These are phyloP conservation scores for Penicillium sp. DNA, from an alignment of 2,329 filamentous ascomycete genomes.

Conservation along the genomic window DNA sequence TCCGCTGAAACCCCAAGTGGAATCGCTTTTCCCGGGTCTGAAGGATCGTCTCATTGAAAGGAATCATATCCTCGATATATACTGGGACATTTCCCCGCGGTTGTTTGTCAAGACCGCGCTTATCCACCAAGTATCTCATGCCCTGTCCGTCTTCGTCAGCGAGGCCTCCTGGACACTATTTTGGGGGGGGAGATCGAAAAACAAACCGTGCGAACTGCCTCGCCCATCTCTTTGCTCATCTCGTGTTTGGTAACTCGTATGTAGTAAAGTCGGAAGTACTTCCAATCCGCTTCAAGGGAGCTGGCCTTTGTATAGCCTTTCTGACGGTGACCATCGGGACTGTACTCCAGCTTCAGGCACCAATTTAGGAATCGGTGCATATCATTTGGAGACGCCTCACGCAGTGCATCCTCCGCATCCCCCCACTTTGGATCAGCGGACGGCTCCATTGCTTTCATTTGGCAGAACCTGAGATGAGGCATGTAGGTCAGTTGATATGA, in stretches of 20 bases:
- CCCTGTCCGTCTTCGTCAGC: conserved; percentile 12
- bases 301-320: conserved; percentile 19
- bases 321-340: conserved; percentile 8
- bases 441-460: conserved; percentile 17
- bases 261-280: conserved; percentile 25
- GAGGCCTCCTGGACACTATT: conserved; percentile 4
- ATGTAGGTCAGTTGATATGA: conserved; percentile 7
- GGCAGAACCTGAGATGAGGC: conserved; percentile 17
- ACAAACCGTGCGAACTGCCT: conserved; percentile 16
- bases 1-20: conserved; percentile 19
- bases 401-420: conserved; percentile 16
- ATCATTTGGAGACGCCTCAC: conserved; percentile 17
- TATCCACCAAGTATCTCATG: conserved; percentile 18
- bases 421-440: conserved; percentile 18
- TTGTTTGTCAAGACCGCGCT: conserved; percentile 17
- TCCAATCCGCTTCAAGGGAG: conserved; percentile 21
- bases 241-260: conserved; percentile 9
- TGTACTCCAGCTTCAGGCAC: conserved; percentile 20
- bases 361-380: conserved; percentile 25
- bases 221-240: conserved; percentile 19
- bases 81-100: conserved; percentile 15
- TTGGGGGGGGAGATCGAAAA: conserved; percentile 1
- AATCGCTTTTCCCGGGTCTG: conserved; percentile 22
- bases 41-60: conserved; percentile 23
- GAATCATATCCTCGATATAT: conserved; percentile 24